phyloP scores from a whole-genome alignment of 2,329 filamentous ascomycete species.

The Fusarium buharicum region DNA sequence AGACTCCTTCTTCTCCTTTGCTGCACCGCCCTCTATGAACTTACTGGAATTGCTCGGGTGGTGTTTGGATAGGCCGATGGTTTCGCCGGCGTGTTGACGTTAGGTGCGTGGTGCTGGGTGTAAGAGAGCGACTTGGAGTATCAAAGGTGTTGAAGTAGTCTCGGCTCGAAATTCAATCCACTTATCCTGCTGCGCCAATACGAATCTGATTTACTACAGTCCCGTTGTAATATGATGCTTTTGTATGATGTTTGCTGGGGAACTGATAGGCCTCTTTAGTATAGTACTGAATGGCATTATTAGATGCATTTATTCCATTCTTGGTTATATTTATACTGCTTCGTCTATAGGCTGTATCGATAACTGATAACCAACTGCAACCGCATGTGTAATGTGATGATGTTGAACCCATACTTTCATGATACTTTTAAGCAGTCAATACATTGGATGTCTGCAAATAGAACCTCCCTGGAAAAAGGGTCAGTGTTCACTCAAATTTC shows the following conservation, averaged over 20 bases:
- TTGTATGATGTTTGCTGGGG: not conserved
- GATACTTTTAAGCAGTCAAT: no score
- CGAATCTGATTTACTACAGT: not conserved
- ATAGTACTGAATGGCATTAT: no score
- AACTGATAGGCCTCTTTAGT: no score
- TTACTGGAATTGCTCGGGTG: not conserved
- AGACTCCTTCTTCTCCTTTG: conserved; percentile 5
- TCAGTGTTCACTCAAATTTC: no score
- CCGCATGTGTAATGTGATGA: no score
- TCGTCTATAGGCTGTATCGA: no score
- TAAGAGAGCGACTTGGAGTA: conserved; percentile 12
- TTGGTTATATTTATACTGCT: no score
- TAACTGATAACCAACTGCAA: no score
- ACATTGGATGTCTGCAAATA: no score
- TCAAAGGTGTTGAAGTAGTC: conserved; percentile 16
- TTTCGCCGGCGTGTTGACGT: conserved; percentile 20
- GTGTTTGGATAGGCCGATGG: conserved; percentile 19
- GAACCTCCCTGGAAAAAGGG: no score
- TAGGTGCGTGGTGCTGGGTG: conserved; percentile 2
- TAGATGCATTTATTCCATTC: no score
- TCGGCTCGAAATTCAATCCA: conserved; percentile 24
- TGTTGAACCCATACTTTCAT: no score
- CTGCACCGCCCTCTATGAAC: not conserved
- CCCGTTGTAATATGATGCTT: not conserved
- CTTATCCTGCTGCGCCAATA: not conserved